Evolutionary conservation across 768 basidiomycete species (phyloP), one percentile per base, ranked within the genome.

Genomic region (Thelephora ganbajun): DNA sequence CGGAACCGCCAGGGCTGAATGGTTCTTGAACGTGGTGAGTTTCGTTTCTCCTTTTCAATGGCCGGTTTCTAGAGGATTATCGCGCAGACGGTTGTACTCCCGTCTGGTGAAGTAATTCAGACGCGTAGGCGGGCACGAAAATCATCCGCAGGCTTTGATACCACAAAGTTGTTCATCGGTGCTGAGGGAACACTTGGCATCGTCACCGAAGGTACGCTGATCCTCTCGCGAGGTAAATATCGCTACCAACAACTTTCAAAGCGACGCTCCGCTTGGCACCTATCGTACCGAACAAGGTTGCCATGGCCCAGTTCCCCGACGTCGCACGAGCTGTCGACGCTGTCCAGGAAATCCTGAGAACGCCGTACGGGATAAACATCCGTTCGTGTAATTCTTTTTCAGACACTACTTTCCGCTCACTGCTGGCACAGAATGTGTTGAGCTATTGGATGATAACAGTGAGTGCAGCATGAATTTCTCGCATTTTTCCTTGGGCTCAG

Each of bases 151-250:
- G 90, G 90, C 1, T 91, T 83, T 57, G 90, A 93, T 57, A 71
- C 74, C 1, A 90, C 85, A 0, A 91, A 91, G 58, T 61, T 90
- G 5, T 90, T 91, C 63, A 83, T 91, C 43, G 89, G 89, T 5
- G 86, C 87, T 5, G 89, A 91, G 62, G 89, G 90, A 5, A 91
- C 88, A 0, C 60, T 91, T 44, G 90, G 90, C 2, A 82, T 92
- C 53, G 77, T 93, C 11, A 89, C 85, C 1, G 89, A 92, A 67
- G 80, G 83, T 74, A 46, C 46, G 52, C 41, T 7, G 18, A 16
- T 35, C 44, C 35, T n/a, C 35, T 5, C 45, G 43, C 18, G 11
- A n/a, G 7, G 26, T 37, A 13, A 16, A 26, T 26, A 19, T 6
- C 37, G 16, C 35, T n/a, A 26, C n/a, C 43, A 19, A 51, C n/a